Base-by-base conservation (phyloP, 2,329 filamentous ascomycete genomes). In the Aspergillus oerlinghausenensis region DNA sequence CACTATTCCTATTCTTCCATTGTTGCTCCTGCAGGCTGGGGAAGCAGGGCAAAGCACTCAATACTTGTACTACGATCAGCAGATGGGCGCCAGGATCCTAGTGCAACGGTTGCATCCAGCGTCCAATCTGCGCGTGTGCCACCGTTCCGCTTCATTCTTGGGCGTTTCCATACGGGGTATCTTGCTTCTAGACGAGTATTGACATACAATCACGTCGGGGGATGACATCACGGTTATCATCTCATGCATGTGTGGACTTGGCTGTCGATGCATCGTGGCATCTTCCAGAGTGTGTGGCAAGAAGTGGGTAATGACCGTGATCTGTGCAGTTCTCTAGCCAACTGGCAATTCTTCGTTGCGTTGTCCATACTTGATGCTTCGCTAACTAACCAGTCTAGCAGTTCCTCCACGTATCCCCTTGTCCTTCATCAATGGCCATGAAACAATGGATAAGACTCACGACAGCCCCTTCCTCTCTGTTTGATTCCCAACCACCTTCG, bases 81-180 rank as follows among this genome's bases (percentile, higher is more conserved):
- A 38, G 32, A 38, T 38, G 32, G 32, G 32, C 32, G 7, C 55
- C 53, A 53, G 54, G 50, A 58, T 45, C 35, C 38, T 47, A 35
- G 57, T 63, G 57, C 54, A 57, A 59, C 60, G 32, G 53, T 60
- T 57, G 47, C 51, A 55, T 59, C 58, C 62, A 62, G 32, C 32
- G 32, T 17, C 14, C 32, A 38, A 60, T 63, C 62, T 54, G 59
- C 52, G 50, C 35, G 48, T 26, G 26, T 58, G 49, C 47, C 53
- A 59, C 47, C 48, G 49, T 56, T 57, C 54, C 58, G 47, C 23
- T 28, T 38, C 32, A 17, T 38, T 38, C 32, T 38, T 17, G 32
- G 14, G 32, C 17, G 32, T 38, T 38, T 38, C 32, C 14, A 17
- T 38, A 17, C 14, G 14, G 32, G 14, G 3, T 38, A 38, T 38